Conservation (phyloP, 75 land plant genomes). For the Azolla pinnata region DNA sequence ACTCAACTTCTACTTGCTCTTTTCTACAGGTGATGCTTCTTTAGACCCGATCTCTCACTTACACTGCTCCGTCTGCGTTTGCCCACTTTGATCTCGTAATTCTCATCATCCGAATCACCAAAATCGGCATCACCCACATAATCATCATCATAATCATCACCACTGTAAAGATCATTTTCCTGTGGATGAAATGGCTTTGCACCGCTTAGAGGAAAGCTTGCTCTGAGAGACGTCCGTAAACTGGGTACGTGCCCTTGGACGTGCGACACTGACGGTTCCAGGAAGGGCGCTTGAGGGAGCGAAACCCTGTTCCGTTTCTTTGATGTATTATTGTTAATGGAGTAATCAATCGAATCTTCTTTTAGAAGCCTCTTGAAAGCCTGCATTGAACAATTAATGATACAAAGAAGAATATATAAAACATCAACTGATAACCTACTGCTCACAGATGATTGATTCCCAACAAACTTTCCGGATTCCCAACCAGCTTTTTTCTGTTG, state of each 20-base stretch:
- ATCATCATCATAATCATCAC: not conserved
- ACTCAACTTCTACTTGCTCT: too few species aligned
- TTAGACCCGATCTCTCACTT: slow-evolving; percentile 18
- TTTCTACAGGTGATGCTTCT: slow-evolving; percentile 31
- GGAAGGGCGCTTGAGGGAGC: slow-evolving; percentile 9
- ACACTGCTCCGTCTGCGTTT: slow-evolving; percentile 25
- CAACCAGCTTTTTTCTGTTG: too few species aligned
- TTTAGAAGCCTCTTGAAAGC: slow-evolving; percentile 70
- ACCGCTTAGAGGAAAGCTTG: too few species aligned
- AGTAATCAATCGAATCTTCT: slow-evolving; percentile 84
- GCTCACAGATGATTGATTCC: not conserved
- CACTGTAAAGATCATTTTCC: not conserved
- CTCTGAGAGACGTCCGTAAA: slow-evolving; percentile 30
- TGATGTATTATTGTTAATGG: slow-evolving; percentile 52
- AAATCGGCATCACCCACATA: slow-evolving; percentile 15
- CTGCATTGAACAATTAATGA: slow-evolving; percentile 23
- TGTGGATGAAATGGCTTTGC: slow-evolving; percentile 5
- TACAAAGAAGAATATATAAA: not conserved
- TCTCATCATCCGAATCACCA: slow-evolving; percentile 39
- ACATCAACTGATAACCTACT: not conserved
- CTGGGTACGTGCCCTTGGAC: slow-evolving; percentile 23
- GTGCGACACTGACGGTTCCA: slow-evolving; percentile 3
- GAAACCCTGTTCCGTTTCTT: slow-evolving; percentile 37
- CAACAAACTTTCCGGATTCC: too few species aligned
- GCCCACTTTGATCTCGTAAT: slow-evolving; percentile 35